Percentiles rank a stretch among this genome's conserved stretches.
Conservation (phyloP, 805 yeast genomes). For the Pichia thaimueangensis region DNA sequence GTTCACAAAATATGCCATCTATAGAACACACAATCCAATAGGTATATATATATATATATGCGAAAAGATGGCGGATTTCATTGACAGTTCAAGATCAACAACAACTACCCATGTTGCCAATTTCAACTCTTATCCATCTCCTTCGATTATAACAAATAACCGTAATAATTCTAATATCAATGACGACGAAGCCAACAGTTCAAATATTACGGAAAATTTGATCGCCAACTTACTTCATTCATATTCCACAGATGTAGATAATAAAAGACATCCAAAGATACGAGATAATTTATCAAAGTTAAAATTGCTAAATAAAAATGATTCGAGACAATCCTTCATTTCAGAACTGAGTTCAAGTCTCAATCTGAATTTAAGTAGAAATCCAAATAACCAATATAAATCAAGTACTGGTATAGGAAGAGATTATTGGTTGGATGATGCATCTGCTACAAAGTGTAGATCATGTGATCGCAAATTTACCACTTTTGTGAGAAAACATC, state of each 20-base stretch:
- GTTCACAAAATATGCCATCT: too few species aligned
- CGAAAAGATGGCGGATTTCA: not conserved
- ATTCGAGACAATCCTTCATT: not conserved
- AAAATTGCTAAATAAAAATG: not conserved
- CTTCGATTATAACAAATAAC: not conserved
- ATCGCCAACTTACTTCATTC: slow-evolving; percentile 3
- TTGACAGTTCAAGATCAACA: not conserved
- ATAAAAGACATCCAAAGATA: not conserved
- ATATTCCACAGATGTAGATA: not conserved
- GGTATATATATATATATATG: too few species aligned
- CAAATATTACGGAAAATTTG: not conserved
- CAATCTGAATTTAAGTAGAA: not conserved
- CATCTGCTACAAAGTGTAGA: slow-evolving; percentile 82
- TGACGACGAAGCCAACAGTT: not conserved
- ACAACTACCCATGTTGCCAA: slow-evolving; percentile 6
- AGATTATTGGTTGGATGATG: slow-evolving; percentile 96
- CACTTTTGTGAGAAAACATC: slow-evolving; percentile 87
- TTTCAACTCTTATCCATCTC: slow-evolving; percentile 6
- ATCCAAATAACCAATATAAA: slow-evolving; percentile 13
- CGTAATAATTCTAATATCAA: not conserved
- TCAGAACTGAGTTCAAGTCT: not conserved
- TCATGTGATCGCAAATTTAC: slow-evolving; percentile 74
- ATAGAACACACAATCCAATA: too few species aligned
- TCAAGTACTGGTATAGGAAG: slow-evolving; percentile 45
- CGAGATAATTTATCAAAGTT: not conserved